Evolutionary conservation across 306 rosid genomes (phyloP), one percentile per base, ranked within the genome.

Genomic region (Potentilla sterilis): DNA sequence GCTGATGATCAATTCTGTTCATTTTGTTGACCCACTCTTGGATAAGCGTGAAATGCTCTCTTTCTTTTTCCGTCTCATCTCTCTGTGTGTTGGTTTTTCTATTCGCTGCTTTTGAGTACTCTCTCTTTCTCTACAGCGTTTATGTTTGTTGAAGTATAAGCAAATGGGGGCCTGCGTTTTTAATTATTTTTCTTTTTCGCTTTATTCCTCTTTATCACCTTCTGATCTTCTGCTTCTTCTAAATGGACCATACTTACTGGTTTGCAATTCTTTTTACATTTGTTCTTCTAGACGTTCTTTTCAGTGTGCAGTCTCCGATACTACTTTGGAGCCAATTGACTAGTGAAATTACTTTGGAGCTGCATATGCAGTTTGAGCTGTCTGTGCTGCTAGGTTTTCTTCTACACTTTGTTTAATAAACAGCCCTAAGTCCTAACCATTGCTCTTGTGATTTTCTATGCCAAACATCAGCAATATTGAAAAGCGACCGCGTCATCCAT

Each of bases 161-260:
- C 69, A 11, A 22, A 61, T 74, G 77, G 77, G 77, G 77, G 77
- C 77, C 67, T 74, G 46, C 58, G n/a, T 74, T 42, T 69, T 72
- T 34, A 16, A 78, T 81, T 74, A 0, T 68, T 75, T 69, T 81
- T 62, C 38, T 66, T 73, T 79, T 75, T 70, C 82, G 55, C 63
- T 58, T 80, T 83, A 80, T 76, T 43, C 80, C 32, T 72, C 69
- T 70, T 85, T 72, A 51, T 77, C 76, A 58, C 79, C 82, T 70
- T 78, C 81, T 54, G 68, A 73, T 80, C 80, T 52, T 67, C 76
- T 71, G 67, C 78, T 73, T 78, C 84, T 51, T 83, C 87, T 68
- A 64, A 65, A 72, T 77, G 85, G 85, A 80, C 67, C 81, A 67
- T 28, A 9, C 38, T 52, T 24, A 40, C 43, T 75, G 1, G 22